Base-by-base conservation (phyloP, 805 yeast genomes). In the Starmerella floris region DNA sequence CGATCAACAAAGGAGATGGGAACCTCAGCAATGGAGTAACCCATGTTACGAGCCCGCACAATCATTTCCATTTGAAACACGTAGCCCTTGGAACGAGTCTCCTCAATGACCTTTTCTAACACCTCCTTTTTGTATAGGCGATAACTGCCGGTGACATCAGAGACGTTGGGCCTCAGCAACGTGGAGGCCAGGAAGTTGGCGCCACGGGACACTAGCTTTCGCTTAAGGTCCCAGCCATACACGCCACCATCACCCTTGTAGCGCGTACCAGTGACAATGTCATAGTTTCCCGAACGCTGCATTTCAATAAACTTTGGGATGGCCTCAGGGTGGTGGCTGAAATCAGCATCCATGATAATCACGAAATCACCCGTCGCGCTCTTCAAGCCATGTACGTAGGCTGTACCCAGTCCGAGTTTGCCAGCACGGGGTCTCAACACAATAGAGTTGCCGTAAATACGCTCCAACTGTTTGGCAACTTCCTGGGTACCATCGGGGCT, bases 51-150 rank as follows among this genome's bases (percentile, higher is more conserved):
- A 32, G 88, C 88, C 52, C 88, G 73, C 21, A 79, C 88, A 74
- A 79, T 77, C 85, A 79, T 79, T 63, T 79, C 88, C 88, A 79
- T 79, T 64, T 79, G 88, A 73, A 79, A 79, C 33, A 80, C 88
- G 54, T 80, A 79, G 40, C 88, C 88, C 63, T 80, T 79, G 30
- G 82, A 74, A 56, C 72, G 69, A 37, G 87, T 79, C 45, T 69
- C 79, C 38, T 66, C 72, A 50, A 79, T 80, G 50, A 80, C 71
- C 56, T 75, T 72, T 48, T 74, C 72, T 59, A 79, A 68, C 2
- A 71, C 85, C 4, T 69, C 73, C 60, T 78, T 79, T 60, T 77
- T 78, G 67, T 80, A 79, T 51, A 79, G 69, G 58, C 85, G 72
- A 69, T 73, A 79, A 21, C 83, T 76, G 26, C 88, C 88, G 23